Percentiles rank a stretch among this genome's conserved stretches.
phyloP scores from a whole-genome alignment of 441 rosid species.

The Jatropha podagrica region DNA sequence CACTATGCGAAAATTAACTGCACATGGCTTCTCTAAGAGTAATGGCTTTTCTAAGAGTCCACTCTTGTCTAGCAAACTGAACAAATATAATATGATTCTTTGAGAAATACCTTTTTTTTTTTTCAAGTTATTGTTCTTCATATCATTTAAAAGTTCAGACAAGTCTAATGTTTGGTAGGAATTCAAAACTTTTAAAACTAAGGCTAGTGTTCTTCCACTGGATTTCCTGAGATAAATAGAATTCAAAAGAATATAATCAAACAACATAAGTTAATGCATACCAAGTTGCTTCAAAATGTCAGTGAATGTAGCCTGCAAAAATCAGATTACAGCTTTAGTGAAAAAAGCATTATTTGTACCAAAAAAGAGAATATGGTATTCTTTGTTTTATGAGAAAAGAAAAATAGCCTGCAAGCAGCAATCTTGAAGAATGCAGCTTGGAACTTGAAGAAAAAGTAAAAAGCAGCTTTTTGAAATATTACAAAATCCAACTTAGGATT shows the following conservation, averaged over 20 bases:
- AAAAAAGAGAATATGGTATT: background rate
- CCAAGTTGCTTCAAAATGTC: slow-evolving; percentile 89
- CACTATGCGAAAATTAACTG: background rate
- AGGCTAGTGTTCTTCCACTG: background rate
- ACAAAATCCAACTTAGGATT: background rate
- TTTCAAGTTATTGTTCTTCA: background rate
- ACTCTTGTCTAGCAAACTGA: background rate
- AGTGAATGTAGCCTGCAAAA: slow-evolving; percentile 91
- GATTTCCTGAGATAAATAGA: background rate
- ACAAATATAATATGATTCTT: background rate
- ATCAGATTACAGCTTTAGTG: slow-evolving; percentile 16
- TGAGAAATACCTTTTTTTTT: background rate
- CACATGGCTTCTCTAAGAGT: background rate
- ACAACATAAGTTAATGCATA: slow-evolving; percentile 32
- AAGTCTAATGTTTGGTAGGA: background rate
- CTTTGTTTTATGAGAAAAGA: background rate
- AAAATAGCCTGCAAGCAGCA: background rate
- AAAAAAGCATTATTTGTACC: background rate
- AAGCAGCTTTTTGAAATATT: background rate
- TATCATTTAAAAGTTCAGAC: background rate
- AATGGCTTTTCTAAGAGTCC: background rate
- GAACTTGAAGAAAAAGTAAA: background rate
- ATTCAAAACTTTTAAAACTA: background rate
- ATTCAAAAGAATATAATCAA: background rate
- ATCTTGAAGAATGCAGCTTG: background rate